Evolutionary conservation across 805 yeast genomes (phyloP), one percentile per base, ranked within the genome.

Genomic region (Cyberlindnera xylosilytica): DNA sequence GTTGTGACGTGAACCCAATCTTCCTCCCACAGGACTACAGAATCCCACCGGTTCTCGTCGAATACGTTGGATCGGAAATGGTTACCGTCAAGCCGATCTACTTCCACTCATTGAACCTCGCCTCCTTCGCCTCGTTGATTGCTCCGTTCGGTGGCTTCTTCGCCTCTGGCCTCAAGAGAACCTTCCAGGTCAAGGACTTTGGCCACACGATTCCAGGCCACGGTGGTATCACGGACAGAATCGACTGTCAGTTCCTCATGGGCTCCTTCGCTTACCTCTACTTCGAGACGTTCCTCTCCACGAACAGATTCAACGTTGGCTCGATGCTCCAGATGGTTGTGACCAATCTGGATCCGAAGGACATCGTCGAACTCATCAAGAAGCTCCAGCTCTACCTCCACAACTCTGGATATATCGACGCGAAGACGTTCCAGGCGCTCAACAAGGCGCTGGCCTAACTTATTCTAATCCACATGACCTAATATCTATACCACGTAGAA

Each of bases 81-180:
- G 61, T 88, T 15, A 73, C 80, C 13, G 57, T 89, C 34, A 87
- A 86, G 57, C 98, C 99, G 36, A 81, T 93, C 39, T 89, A 91
- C 64, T 77, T 90, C 70, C 99, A 93, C 62, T 82, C 95, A 1
- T 74, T 88, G 44, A 75, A 83, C 33, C 69, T 91, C 46, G 95
- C 97, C 13, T 84, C 96, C 4, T 93, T 93, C 72, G 98, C 99
- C 2, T 91, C 98, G 0, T 74, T 93, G 51, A 83, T 93, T 63
- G 99, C 99, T 4, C 99, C 99, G 46, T 93, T 93, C 61, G 99
- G 99, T 41, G 99, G 99, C 2, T 93, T 93, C 64, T 93, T 93
- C 58, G 98, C 98, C 6, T 83, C 95, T 41, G 99, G 98, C n/a
- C 73, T 93, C 55, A 93, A 93, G 70, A 81, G 99, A 66, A 88